Base-by-base conservation (phyloP, 2,329 filamentous ascomycete genomes). In the Lachnellula suecica region DNA sequence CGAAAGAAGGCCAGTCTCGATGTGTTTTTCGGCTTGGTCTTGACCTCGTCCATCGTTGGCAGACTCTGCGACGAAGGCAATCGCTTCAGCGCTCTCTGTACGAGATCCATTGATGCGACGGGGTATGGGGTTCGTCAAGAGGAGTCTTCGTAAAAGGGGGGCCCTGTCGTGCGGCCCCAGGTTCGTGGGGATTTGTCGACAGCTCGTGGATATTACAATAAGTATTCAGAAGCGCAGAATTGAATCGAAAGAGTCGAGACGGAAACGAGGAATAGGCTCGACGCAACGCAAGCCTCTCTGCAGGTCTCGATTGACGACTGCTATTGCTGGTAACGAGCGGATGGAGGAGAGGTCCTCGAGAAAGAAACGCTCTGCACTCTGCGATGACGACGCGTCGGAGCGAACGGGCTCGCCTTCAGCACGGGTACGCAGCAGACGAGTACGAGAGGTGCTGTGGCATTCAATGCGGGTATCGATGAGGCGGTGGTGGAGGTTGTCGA, bases 1-100 rank as follows among this genome's bases (percentile, higher is more conserved):
- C 86, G 81, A 71, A 97, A 89, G 71, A 97, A 95, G 57, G 88
- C 87, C 65, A 95, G 77, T 64, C 77, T 76, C 17, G 81, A 67
- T 38, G 59, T 57, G 61, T 49, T 61, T 63, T 58, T 63, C 63
- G 54, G 69, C 68, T 68, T 70, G 64, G 52, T 50, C 58, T 74
- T 71, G 45, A 62, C 67, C 58, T 78, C 75, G 57, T 78, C 76
- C 45, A 76, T 57, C 25, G 66, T 63, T 15, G 76, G 73, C 50
- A 75, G 65, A 53, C 70, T 70, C 51, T 72, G 69, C 57, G 73
- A 64, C 44, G 73, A 71, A 48, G 77, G 76, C 57, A 80, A 66
- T 64, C 75, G 72, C 71, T 80, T 79, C 61, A 74, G 67, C 52
- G 79, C 70, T 57, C 77, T 74, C 63, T 79, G 77, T 64, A 79